Percentiles rank a stretch among this genome's conserved stretches.
Conservation (phyloP, 2,329 filamentous ascomycete species). For the Phialemoniopsis sp. region DNA sequence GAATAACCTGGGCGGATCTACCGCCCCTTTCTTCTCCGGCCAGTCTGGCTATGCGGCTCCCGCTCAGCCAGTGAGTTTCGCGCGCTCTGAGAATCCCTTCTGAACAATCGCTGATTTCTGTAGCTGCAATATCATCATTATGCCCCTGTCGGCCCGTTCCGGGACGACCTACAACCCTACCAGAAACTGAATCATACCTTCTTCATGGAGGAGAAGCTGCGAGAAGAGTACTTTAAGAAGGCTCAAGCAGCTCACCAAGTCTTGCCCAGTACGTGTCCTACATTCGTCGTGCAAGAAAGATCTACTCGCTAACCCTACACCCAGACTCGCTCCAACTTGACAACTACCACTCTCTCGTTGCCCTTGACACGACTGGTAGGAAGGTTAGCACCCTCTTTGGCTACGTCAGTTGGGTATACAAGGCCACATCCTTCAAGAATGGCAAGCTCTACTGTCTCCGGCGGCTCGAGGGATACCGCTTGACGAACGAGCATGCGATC, state of each 20-base stretch:
- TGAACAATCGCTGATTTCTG: constrained; percentile 1
- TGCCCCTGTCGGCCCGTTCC: constrained; percentile 77
- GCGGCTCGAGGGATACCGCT: constrained; percentile 80
- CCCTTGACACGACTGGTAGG: constrained; percentile 76
- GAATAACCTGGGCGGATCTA: constrained; percentile 48
- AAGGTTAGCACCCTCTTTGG: constrained; percentile 79
- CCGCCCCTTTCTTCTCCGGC: constrained; percentile 64
- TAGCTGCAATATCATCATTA: constrained; percentile 90
- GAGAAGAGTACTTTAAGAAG: constrained; percentile 87
- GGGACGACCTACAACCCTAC: constrained; percentile 76
- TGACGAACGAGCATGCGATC: constrained; percentile 88
- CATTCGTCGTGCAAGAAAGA: background rate
- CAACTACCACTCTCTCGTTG: constrained; percentile 88
- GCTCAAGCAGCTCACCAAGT: constrained; percentile 80
- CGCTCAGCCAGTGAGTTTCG: constrained; percentile 53
- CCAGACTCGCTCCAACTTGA: constrained; percentile 60
- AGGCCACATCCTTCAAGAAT: constrained; percentile 84
- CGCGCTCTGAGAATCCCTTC: background rate
- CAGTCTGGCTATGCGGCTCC: constrained; percentile 46
- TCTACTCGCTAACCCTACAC: background rate
- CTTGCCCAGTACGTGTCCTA: constrained; percentile 60
- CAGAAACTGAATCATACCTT: constrained; percentile 87
- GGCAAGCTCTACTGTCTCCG: constrained; percentile 85
- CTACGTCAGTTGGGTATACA: constrained; percentile 92
- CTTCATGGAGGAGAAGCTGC: constrained; percentile 81